Percentiles rank a stretch among this genome's conserved stretches.
Conservation (phyloP, 129 eudicot species). For the Dittrichia graveolens region DNA sequence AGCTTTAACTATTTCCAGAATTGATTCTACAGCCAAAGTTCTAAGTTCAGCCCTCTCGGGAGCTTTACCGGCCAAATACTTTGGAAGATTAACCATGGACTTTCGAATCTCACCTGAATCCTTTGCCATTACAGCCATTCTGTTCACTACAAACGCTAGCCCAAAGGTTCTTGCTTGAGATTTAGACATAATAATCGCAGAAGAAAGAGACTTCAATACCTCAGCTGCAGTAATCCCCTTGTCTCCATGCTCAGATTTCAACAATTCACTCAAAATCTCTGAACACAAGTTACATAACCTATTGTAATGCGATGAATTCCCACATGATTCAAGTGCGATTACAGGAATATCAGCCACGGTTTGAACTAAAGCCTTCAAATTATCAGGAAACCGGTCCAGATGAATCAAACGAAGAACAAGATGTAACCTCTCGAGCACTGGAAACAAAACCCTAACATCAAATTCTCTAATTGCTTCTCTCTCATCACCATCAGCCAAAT, state of each 20-base stretch:
- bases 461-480: slow-evolving; percentile 39
- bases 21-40: slow-evolving; percentile 77
- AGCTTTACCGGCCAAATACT: slow-evolving; percentile 70
- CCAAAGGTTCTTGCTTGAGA: slow-evolving; percentile 63
- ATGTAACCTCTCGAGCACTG: slow-evolving; percentile 63
- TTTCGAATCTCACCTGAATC: slow-evolving; percentile 56
- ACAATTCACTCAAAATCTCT: slow-evolving; percentile 56
- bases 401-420: slow-evolving; percentile 72
- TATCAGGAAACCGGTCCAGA: slow-evolving; percentile 84
- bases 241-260: slow-evolving; percentile 82
- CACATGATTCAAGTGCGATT: slow-evolving; percentile 55
- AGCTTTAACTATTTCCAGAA: slow-evolving; percentile 68
- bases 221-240: slow-evolving; percentile 63
- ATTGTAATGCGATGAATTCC: slow-evolving; percentile 43
- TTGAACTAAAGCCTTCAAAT: slow-evolving; percentile 77
- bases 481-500: slow-evolving; percentile 24
- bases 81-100: slow-evolving; percentile 63
- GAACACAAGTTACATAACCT: slow-evolving; percentile 59
- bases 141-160: slow-evolving; percentile 56
- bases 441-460: slow-evolving; percentile 65
- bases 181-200: slow-evolving; percentile 53
- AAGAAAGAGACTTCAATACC: slow-evolving; percentile 67
- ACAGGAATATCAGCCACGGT: slow-evolving; percentile 67
- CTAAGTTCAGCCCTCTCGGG: slow-evolving; percentile 85
- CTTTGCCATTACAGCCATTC: slow-evolving; percentile 53